Conservation (phyloP, 352 stramenopile genomes). For the Pythium dissimile region DNA sequence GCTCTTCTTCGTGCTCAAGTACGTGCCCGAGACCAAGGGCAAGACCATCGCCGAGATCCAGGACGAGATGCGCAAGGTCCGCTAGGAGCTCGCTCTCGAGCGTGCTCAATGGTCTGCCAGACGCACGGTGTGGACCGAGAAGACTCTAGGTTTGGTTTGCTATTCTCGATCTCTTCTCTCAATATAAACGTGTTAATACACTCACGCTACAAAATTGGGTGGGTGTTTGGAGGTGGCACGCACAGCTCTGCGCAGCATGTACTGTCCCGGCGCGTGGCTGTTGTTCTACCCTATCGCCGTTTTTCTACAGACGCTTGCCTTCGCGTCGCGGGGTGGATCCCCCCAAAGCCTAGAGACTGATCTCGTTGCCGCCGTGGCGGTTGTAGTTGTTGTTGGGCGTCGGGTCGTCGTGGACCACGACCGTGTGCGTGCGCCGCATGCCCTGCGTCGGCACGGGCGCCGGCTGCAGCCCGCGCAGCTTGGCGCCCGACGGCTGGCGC, state of each 20-base stretch:
- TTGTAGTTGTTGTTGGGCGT: slow-evolving; percentile 20
- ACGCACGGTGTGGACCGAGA: background rate
- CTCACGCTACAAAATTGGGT: background rate
- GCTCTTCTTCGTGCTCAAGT: slow-evolving; percentile 57
- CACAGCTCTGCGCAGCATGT: too few relatives aligned
- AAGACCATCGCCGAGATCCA: slow-evolving; percentile 44
- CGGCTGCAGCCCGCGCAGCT: slow-evolving; percentile 18
- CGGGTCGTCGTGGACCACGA: slow-evolving; percentile 18
- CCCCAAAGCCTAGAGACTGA: slow-evolving; percentile 9
- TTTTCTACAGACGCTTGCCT: too few relatives aligned
- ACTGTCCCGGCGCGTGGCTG: too few relatives aligned
- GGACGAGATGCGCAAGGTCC: slow-evolving; percentile 29
- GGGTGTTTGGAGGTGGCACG: too few relatives aligned
- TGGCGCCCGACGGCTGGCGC: background rate
- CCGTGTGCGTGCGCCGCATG: slow-evolving; percentile 23
- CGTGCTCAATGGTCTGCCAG: too few relatives aligned
- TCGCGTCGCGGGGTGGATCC: background rate
- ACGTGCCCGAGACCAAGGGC: slow-evolving; percentile 82
- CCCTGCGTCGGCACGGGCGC: slow-evolving; percentile 3
- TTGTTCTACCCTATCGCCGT: too few relatives aligned
- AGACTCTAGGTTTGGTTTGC: too few relatives aligned
- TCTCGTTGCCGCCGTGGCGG: slow-evolving; percentile 20
- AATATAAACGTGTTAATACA: background rate
- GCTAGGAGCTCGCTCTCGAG: slow-evolving; percentile 1
- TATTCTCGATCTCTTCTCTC: too few relatives aligned